A percentile compares a stretch with the other conserved stretches of the same genome.
These are phyloP conservation scores for Globisporangium mamillatum DNA, from an alignment of 352 stramenopile species.

Conservation along the genomic window DNA sequence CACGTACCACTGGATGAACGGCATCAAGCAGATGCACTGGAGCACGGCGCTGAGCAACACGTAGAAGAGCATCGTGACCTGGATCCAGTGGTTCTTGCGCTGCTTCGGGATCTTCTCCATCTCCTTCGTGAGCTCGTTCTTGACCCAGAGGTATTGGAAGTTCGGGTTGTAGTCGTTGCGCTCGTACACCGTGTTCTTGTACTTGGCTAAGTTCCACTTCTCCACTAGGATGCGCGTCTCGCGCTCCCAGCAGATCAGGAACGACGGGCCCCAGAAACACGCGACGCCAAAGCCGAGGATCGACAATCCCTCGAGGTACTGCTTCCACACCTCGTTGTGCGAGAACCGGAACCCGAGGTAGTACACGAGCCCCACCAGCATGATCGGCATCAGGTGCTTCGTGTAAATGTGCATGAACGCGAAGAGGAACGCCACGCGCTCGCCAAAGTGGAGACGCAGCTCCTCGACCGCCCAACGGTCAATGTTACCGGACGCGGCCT, in stretches of 20 bases:
- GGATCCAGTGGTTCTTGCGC: constrained; percentile 83
- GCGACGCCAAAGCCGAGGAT: constrained; percentile 69
- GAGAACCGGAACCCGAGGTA: constrained; percentile 77
- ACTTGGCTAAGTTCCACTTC: constrained; percentile 87
- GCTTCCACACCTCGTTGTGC: constrained; percentile 45
- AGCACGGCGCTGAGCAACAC: constrained; percentile 69
- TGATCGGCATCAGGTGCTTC: constrained; percentile 80
- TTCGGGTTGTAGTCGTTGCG: constrained; percentile 83
- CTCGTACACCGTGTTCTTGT: constrained; percentile 89
- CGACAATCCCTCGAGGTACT: constrained; percentile 73
- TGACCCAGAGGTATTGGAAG: constrained; percentile 86
- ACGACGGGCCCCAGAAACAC: constrained; percentile 81
- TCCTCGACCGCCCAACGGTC: constrained; percentile 87
- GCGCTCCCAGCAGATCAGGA: constrained; percentile 82
- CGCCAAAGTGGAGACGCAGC: constrained; percentile 82
- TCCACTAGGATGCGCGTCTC: constrained; percentile 86
- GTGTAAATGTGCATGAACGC: constrained; percentile 91
- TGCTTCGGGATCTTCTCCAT: constrained; percentile 87
- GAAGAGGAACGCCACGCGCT: constrained; percentile 87
- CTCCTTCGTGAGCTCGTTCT: constrained; percentile 83
- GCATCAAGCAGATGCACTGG: constrained; percentile 79
- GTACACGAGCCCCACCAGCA: constrained; percentile 58
- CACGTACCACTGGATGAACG: constrained; percentile 90
- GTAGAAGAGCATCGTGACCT: constrained; percentile 86
- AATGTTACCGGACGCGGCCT: constrained; percentile 69